These are phyloP conservation scores for Colletotrichum falcatum DNA, from an alignment of 2,329 filamentous ascomycete genomes.

Conservation along the genomic window DNA sequence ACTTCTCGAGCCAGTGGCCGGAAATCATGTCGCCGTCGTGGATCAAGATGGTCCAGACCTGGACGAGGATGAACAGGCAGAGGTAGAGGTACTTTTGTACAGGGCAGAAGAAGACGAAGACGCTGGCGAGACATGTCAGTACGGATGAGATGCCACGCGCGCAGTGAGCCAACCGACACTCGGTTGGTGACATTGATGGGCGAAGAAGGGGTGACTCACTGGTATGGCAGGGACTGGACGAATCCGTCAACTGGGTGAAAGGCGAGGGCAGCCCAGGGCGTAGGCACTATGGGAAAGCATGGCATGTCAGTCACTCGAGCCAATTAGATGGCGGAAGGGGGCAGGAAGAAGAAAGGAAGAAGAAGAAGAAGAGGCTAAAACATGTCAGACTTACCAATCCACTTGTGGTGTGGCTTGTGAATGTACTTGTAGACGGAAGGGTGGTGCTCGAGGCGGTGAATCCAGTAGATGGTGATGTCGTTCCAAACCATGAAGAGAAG, in stretches of 20 bases:
- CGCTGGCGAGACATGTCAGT: conserved; percentile 45
- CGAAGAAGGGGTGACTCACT: conserved; percentile 49
- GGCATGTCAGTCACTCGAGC: not conserved
- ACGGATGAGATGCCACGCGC: not conserved
- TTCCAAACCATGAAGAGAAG: conserved; percentile 60
- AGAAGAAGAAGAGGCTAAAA: not conserved
- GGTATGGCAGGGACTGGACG: conserved; percentile 60
- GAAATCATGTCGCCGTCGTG: conserved; percentile 63
- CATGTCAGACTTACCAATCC: conserved; percentile 54
- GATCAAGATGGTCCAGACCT: conserved; percentile 63
- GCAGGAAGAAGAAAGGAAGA: not conserved
- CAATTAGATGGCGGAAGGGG: not conserved
- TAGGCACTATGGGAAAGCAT: conserved; percentile 54
- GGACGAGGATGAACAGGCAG: conserved; percentile 57
- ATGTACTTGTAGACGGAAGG: conserved; percentile 60
- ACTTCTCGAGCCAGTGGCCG: conserved; percentile 59
- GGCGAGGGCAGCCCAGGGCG: conserved; percentile 59
- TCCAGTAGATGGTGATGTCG: conserved; percentile 61
- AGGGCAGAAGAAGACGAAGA: conserved; percentile 59
- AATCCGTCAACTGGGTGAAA: conserved; percentile 62
- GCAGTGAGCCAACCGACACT: not conserved
- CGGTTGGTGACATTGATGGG: not conserved
- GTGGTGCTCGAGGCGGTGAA: conserved; percentile 60
- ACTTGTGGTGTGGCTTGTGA: conserved; percentile 63
- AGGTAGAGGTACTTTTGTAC: conserved; percentile 60